phyloP scores from a whole-genome alignment of 1,139 yeast species.

The Blastobotrys serpentis region DNA sequence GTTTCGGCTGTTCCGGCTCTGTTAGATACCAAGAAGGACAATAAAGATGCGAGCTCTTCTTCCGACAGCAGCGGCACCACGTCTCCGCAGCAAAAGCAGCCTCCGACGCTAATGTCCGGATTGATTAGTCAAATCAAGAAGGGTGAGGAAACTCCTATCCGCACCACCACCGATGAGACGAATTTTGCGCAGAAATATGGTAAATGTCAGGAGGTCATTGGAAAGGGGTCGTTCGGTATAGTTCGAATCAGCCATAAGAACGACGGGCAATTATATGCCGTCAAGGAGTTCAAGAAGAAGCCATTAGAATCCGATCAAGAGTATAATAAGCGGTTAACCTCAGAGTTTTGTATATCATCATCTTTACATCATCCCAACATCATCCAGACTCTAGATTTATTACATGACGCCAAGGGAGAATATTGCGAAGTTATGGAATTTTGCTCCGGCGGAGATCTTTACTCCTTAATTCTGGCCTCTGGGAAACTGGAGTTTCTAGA shows the following conservation, averaged over 20 bases:
- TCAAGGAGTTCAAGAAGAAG: conserved; percentile 67
- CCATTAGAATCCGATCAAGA: conserved; percentile 55
- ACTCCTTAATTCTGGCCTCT: conserved; percentile 63
- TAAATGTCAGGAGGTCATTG: conserved; percentile 73
- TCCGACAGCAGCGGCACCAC: background rate
- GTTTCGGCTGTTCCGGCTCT: conserved; percentile 23
- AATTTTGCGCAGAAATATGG: conserved; percentile 71
- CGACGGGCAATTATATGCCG: conserved; percentile 60
- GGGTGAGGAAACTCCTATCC: conserved; percentile 23
- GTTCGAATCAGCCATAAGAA: conserved; percentile 68
- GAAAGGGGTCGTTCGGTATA: conserved; percentile 82
- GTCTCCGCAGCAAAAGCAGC: conserved; percentile 19
- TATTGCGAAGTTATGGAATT: conserved; percentile 67
- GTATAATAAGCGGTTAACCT: conserved; percentile 68
- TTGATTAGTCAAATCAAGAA: conserved; percentile 26
- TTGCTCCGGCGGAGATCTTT: conserved; percentile 45
- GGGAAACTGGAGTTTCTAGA: conserved; percentile 73
- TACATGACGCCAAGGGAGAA: conserved; percentile 86
- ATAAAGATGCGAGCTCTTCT: background rate
- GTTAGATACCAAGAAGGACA: background rate
- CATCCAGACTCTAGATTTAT: conserved; percentile 76
- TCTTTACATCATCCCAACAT: conserved; percentile 75
- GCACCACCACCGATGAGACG: conserved; percentile 30
- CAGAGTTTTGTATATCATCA: conserved; percentile 82
- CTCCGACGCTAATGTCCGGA: conserved; percentile 31